phyloP scores from a whole-genome alignment of 768 basidiomycete genomes.

The Tylopilus felleus region DNA sequence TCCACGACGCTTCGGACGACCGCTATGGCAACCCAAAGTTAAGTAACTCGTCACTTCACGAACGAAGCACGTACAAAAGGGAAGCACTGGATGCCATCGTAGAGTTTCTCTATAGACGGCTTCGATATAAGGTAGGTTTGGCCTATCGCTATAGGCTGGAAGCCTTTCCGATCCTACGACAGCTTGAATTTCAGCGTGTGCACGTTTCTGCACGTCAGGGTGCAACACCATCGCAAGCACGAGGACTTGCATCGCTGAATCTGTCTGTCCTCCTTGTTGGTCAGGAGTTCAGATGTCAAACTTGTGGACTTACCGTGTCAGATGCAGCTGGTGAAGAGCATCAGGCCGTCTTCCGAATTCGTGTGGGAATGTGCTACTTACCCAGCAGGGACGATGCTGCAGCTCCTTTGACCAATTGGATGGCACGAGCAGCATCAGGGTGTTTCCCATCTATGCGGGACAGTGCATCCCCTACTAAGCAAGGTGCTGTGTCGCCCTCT shows the following conservation, averaged over 20 bases:
- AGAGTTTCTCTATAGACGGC: constrained; percentile 5
- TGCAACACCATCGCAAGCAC: constrained; percentile 7
- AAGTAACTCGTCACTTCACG: background rate
- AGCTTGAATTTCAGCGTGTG: constrained; percentile 4
- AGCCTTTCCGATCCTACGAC: constrained; percentile 7
- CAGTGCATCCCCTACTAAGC: constrained; percentile 7
- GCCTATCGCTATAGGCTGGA: background rate
- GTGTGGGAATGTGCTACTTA: background rate
- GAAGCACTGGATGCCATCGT: constrained; percentile 7
- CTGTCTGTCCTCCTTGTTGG: constrained; percentile 1
- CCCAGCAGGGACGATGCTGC: constrained; percentile 8
- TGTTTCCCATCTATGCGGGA: background rate
- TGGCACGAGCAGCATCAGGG: background rate
- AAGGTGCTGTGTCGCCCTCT: background rate
- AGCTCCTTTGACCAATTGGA: constrained; percentile 2
- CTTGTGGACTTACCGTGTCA: constrained; percentile 2
- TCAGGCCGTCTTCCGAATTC: background rate
- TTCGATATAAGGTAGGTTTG: constrained; percentile 2
- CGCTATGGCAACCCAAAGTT: background rate
- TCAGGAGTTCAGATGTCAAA: background rate
- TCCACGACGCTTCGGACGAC: constrained; percentile 5
- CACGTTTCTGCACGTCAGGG: constrained; percentile 8
- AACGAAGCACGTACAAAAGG: constrained; percentile 1
- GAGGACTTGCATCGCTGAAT: background rate
- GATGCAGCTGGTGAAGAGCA: background rate